These are phyloP conservation scores for Colletotrichum navitas DNA, from an alignment of 2,329 filamentous ascomycete genomes.

Conservation along the genomic window DNA sequence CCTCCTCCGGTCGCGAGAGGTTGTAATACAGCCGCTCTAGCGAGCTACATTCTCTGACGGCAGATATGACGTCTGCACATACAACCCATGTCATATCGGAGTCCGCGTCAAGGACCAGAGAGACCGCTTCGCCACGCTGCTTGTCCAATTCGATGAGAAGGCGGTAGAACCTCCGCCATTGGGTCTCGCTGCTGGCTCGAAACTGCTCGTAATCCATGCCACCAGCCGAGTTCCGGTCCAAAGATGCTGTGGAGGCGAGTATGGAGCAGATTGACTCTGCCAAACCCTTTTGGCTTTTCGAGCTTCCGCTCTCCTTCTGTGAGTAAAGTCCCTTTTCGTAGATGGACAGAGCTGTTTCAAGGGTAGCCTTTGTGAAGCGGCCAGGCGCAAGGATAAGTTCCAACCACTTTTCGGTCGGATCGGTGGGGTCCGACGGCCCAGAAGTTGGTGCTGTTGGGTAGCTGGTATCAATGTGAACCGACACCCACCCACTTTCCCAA, in stretches of 20 bases:
- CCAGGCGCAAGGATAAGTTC: slow-evolving; percentile 86
- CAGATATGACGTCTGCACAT: slow-evolving; percentile 83
- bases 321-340: slow-evolving; percentile 76
- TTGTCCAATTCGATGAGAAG: slow-evolving; percentile 88
- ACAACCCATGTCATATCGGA: slow-evolving; percentile 85
- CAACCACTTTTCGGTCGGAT: slow-evolving; percentile 88
- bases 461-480: slow-evolving; percentile 72
- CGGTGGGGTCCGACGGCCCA: slow-evolving; percentile 73
- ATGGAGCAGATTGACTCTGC: slow-evolving; percentile 82
- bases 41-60: slow-evolving; percentile 82
- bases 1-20: slow-evolving; percentile 62
- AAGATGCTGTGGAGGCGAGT: slow-evolving; percentile 75
- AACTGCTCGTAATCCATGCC: slow-evolving; percentile 83
- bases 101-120: slow-evolving; percentile 79
- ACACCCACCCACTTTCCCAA: slow-evolving; percentile 79
- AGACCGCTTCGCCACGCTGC: slow-evolving; percentile 84
- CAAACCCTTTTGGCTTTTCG: slow-evolving; percentile 67
- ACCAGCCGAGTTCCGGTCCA: slow-evolving; percentile 72
- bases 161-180: slow-evolving; percentile 93
- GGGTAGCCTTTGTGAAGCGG: slow-evolving; percentile 80
- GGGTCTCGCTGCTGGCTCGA: slow-evolving; percentile 78
- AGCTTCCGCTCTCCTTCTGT: slow-evolving; percentile 54
- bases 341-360: slow-evolving; percentile 86
- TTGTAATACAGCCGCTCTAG: slow-evolving; percentile 84
- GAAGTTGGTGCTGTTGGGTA: slow-evolving; percentile 67